Base-by-base conservation (phyloP, 352 stramenopile species). In the Pythium insidiosum region DNA sequence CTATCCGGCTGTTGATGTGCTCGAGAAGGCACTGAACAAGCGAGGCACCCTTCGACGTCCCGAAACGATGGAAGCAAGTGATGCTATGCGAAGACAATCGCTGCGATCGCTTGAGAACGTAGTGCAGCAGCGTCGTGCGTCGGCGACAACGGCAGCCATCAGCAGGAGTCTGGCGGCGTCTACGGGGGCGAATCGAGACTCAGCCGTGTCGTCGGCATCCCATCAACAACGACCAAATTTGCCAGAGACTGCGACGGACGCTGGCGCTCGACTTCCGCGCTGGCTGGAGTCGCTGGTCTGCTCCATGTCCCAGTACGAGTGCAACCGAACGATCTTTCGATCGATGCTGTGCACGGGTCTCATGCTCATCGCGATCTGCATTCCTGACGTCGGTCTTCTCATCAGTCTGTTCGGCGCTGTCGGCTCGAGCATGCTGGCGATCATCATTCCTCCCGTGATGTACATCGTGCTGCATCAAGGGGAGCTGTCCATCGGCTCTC, bases 361-460 rank as follows among this genome's bases (percentile, higher is more conserved):
- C 42, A 86, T 91, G 71, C 39, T 82, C 37, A 43, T 88, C 26
- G 75, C 75, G 3, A 57, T 87, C n/a, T 88, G 78, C 41, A 63
- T 88, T 3, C 75, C 75, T 1, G 70, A 88, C 38, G 68, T 88
- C 26, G 64, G 68, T 1, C 55, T 87, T 35, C 60, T 88, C 36
- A 91, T 91, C 56, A 87, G 75, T 47, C 63, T 87, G 7, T 90
- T 88, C 44, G 78, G 78, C 23, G 80, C 78, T 5, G 67, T 90
- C 21, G 73, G 75, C 3, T 90, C 78, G 10, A 90, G 75, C 48
- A 84, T 90, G 73, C 48, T 88, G 26, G 78, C 73, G 25, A 84
- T 91, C 40, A 70, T 87, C 26, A 49, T 91, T n/a, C 78, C 75
- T 5, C 75, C 78, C 4, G 36, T 86, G 9, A 41, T 90, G 25